Conservation (phyloP, 441 rosid species). For the Oxalis stricta region DNA sequence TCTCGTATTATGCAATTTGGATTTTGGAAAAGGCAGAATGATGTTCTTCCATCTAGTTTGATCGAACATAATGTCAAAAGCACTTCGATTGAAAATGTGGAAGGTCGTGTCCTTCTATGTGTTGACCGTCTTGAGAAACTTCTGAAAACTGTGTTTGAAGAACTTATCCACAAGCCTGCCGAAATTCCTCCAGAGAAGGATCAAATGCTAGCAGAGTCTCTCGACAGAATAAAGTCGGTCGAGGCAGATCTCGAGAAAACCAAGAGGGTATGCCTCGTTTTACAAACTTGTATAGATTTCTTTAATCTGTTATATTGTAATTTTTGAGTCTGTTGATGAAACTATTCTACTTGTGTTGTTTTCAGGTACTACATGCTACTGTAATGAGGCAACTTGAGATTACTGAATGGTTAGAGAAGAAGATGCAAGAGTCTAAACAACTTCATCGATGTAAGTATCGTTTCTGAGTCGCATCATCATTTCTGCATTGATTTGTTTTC, state of each 20-base stretch:
- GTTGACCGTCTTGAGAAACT: conserved; percentile 62
- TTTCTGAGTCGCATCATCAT: background rate
- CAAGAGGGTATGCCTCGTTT: conserved; percentile 44
- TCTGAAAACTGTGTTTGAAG: conserved; percentile 49
- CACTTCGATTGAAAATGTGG: conserved; percentile 21
- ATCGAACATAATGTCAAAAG: conserved; percentile 20
- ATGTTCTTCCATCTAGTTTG: conserved; percentile 33
- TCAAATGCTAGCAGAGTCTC: conserved; percentile 59
- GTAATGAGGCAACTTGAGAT: conserved; percentile 75
- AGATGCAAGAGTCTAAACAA: conserved; percentile 37
- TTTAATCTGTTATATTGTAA: conserved; percentile 1
- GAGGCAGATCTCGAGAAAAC: conserved; percentile 90
- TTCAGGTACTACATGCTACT: conserved; percentile 58
- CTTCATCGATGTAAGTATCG: conserved; percentile 52
- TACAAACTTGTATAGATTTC: conserved; percentile 1
- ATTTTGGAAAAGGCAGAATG: conserved; percentile 43
- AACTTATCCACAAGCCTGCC: conserved; percentile 52
- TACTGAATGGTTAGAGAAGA: conserved; percentile 42
- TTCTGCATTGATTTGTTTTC: background rate
- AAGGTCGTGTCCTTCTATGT: conserved; percentile 45
- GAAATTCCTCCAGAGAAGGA: conserved; percentile 75
- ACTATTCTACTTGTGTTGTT: background rate
- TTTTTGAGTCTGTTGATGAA: background rate
- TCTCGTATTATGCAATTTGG: conserved; percentile 26
- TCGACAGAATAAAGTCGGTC: conserved; percentile 76